Evolutionary conservation across 345 rosid species (phyloP).

Genomic region (Firmiana major): DNA sequence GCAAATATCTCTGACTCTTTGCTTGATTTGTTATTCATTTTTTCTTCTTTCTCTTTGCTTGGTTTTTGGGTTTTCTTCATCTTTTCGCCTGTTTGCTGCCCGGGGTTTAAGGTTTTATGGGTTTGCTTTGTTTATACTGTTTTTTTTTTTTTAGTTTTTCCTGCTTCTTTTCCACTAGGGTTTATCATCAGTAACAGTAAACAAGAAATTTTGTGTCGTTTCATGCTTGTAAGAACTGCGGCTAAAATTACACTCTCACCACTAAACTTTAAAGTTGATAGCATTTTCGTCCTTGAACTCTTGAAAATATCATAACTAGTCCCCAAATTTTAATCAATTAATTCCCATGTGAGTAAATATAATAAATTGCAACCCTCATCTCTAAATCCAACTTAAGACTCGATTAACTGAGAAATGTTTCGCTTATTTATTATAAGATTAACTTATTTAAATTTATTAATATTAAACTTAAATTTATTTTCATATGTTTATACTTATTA

Average conservation of each 20-base stretch:
- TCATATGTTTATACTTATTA: no score
- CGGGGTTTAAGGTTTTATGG: not conserved
- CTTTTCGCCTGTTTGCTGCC: not conserved
- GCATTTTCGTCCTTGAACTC: not conserved
- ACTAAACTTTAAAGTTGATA: not conserved
- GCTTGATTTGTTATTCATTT: not conserved
- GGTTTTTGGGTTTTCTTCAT: constrained; percentile 8
- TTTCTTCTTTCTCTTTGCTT: not conserved
- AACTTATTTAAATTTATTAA: no score
- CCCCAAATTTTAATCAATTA: not conserved
- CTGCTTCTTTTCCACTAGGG: not conserved
- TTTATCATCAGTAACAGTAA: not conserved
- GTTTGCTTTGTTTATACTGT: no score
- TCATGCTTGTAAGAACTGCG: not conserved
- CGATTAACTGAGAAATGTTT: no score
- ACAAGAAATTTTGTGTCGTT: not conserved
- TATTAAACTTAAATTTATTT: no score
- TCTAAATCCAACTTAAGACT: no score
- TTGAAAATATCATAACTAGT: not conserved
- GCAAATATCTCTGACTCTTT: constrained; percentile 41
- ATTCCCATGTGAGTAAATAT: not conserved
- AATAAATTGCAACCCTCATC: no score
- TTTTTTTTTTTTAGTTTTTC: not conserved
- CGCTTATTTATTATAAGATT: no score
- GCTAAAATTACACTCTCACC: not conserved